These are phyloP conservation scores for Solanum ossicruentum DNA, from an alignment of 257 asterid species.

Conservation along the genomic window DNA sequence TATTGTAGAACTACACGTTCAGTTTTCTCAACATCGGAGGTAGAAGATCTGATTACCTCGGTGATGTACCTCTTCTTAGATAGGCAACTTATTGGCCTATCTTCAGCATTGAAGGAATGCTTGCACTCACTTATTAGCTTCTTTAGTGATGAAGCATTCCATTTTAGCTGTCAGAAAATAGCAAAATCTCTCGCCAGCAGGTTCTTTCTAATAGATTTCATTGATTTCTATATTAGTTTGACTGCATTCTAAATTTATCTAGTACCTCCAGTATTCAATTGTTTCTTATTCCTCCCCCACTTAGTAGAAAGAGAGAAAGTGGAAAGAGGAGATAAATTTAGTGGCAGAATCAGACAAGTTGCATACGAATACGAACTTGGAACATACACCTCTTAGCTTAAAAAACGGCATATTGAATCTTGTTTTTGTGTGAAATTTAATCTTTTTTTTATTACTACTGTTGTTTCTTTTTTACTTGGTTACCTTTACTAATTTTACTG, in stretches of 20 bases:
- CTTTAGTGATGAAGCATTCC: constrained; percentile 67
- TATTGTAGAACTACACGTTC: constrained; percentile 29
- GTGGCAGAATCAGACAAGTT: background rate
- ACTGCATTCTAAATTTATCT: background rate
- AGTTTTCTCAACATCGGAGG: constrained; percentile 46
- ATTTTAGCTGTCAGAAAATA: constrained; percentile 36
- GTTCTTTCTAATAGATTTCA: constrained; percentile 9
- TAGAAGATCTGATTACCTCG: constrained; percentile 53
- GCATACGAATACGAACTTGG: background rate
- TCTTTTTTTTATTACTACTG: background rate
- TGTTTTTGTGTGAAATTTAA: background rate
- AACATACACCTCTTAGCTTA: background rate
- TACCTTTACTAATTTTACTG: background rate
- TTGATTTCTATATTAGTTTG: background rate
- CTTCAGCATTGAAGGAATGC: constrained; percentile 38
- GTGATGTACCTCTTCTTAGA: constrained; percentile 60
- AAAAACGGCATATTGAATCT: background rate
- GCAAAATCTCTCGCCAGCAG: constrained; percentile 63
- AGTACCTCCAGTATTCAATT: background rate
- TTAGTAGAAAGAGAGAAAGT: background rate
- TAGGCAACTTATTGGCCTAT: constrained; percentile 64
- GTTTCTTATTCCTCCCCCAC: background rate
- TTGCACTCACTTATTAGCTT: constrained; percentile 38
- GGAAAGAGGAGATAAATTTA: background rate
- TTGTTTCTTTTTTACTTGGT: background rate